These are phyloP conservation scores for Pichia sp. DNA, from an alignment of 1,139 yeast species.

Conservation along the genomic window DNA sequence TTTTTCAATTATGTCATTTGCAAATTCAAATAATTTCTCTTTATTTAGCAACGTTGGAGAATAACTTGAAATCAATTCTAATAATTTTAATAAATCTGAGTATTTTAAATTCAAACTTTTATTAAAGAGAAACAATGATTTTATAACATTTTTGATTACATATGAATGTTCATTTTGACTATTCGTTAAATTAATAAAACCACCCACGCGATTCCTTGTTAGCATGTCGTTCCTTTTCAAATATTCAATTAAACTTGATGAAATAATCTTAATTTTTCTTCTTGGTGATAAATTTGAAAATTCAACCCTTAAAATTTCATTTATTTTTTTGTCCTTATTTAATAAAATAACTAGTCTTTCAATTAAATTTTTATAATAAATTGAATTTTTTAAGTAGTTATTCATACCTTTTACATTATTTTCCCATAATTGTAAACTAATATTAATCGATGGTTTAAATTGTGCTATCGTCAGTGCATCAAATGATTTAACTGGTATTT, in stretches of 20 bases:
- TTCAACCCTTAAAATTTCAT: slow-evolving; percentile 10
- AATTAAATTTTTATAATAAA: slow-evolving; percentile 7
- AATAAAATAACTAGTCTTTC: slow-evolving; percentile 1
- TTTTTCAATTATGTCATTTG: slow-evolving; percentile 3
- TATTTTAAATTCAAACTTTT: background rate
- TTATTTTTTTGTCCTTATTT: background rate
- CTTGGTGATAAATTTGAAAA: slow-evolving; percentile 7
- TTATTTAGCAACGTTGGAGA: slow-evolving; percentile 11
- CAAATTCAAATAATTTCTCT: slow-evolving; percentile 3
- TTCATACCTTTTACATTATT: slow-evolving; percentile 6
- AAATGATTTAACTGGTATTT: background rate
- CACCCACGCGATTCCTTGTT: slow-evolving; percentile 12
- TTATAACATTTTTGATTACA: slow-evolving; percentile 6
- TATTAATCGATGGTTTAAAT: background rate
- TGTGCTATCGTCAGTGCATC: slow-evolving; percentile 2
- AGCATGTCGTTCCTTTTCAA: background rate
- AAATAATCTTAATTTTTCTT: slow-evolving; percentile 6
- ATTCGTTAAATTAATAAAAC: slow-evolving; percentile 8
- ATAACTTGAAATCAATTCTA: slow-evolving; percentile 9
- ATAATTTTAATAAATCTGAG: slow-evolving; percentile 7
- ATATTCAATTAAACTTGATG: slow-evolving; percentile 1
- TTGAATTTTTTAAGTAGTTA: background rate
- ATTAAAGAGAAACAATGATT: slow-evolving; percentile 1
- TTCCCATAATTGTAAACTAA: slow-evolving; percentile 4
- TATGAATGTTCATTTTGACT: slow-evolving; percentile 10